phyloP scores from a whole-genome alignment of 768 basidiomycete genomes.

The Leucocoprinus birnbaumii region DNA sequence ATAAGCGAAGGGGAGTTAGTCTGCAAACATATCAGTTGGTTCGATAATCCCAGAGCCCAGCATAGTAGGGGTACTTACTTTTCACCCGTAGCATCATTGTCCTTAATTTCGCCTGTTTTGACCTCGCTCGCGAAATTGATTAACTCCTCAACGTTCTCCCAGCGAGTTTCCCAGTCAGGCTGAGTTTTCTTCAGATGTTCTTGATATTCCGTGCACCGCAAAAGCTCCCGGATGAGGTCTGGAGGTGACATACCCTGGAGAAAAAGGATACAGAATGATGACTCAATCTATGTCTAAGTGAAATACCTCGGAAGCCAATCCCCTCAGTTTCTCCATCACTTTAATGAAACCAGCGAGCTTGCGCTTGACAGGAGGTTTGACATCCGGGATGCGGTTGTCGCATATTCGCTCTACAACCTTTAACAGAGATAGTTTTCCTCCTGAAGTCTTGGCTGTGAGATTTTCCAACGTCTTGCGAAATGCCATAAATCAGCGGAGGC shows the following conservation, averaged over 20 bases:
- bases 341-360: conserved; percentile 63
- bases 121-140: conserved; percentile 72
- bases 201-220: conserved; percentile 61
- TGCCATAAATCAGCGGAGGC: not conserved
- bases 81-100: conserved; percentile 12
- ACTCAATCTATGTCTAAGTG: not conserved
- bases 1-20: conserved; percentile 61
- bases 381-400: conserved; percentile 56
- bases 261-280: not conserved
- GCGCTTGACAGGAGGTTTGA: conserved; percentile 63
- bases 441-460: conserved; percentile 49
- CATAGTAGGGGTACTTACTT: not conserved
- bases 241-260: conserved; percentile 56
- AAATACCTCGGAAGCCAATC: conserved; percentile 47
- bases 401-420: conserved; percentile 61
- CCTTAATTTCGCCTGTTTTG: conserved; percentile 25
- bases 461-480: conserved; percentile 55
- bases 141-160: conserved; percentile 87
- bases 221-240: conserved; percentile 56
- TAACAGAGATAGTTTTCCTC: conserved; percentile 51
- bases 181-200: conserved; percentile 68
- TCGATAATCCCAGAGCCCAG: not conserved
- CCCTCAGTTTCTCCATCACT: conserved; percentile 47
- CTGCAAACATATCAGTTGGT: conserved; percentile 5
- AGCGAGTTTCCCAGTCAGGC: conserved; percentile 70